Evolutionary conservation across 306 rosid species (phyloP), one percentile per base, ranked within the genome.

Genomic region (Vigna mungo): DNA sequence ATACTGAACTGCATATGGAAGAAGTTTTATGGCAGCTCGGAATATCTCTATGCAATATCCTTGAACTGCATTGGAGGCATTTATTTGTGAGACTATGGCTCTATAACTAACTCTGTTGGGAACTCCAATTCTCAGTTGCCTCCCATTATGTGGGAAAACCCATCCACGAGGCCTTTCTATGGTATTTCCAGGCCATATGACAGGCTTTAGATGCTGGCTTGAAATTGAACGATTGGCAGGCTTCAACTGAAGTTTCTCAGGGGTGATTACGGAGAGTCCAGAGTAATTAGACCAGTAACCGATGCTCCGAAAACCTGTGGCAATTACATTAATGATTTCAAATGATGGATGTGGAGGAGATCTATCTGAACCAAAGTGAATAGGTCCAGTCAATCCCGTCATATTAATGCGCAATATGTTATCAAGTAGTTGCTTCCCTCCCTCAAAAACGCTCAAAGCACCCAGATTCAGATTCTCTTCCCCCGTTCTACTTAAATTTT

Each of bases 241-340:
- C 68, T 80, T 76, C 36, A 69, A 20, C 82, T 86, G 71, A 72
- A 88, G 85, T 63, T 30, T 81, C 81, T 90, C 92, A 0, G 97
- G 97, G 67, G 84, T 81, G 15, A 59, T 11, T 65, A 85, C 77
- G 5, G 96, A 88, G 67, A 92, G 75, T 3, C 97, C 96, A 1
- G 97, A 90, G 82, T 87, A 85, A 74, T 92, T 90, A 43, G 93
- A 86, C 96, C 97, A 92, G 77, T 88, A 92, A 36, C 97, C 97
- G 53, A 92, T 66, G 43, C 65, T 86, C 81, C 89, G 80, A 9
- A 60, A 72, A 66, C 89, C 89, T 0, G 81, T 62, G 53, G 74
- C 83, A 59, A 85, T 56, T 51, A 86, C 92, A 72, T 92, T 92
- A 80, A 92, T 75, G 61, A 92, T 71, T 60, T 90, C 97, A 58